Percentiles rank a stretch among this genome's conserved stretches.
phyloP scores from a whole-genome alignment of 208 protist genomes.

The Leishmania tropica region DNA sequence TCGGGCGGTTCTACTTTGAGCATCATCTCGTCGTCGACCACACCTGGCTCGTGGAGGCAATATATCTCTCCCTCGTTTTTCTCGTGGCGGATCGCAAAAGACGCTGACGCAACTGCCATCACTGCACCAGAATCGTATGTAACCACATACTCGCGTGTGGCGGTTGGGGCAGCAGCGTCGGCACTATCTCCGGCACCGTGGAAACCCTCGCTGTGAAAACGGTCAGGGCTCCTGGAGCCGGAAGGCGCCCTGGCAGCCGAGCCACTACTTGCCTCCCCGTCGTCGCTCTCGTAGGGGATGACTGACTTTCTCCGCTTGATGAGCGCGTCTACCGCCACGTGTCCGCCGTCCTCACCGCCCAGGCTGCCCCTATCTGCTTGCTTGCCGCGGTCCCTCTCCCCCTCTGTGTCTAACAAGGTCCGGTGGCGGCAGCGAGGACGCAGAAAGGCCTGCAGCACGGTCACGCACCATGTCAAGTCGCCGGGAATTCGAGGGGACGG shows the following conservation, averaged over 20 bases:
- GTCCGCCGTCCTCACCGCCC: no score
- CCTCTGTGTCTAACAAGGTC: neutral
- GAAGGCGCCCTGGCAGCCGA: neutral
- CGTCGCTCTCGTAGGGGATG: neutral
- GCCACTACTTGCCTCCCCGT: neutral
- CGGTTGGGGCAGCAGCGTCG: neutral
- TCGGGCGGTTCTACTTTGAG: neutral
- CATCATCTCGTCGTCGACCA: neutral
- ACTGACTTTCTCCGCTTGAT: neutral
- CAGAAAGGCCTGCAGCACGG: conserved; percentile 14
- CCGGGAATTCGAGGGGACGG: conserved; percentile 2
- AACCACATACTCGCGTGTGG: neutral
- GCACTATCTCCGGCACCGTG: neutral
- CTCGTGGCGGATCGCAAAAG: neutral
- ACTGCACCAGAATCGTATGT: neutral
- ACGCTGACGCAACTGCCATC: neutral
- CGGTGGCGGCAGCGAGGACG: neutral
- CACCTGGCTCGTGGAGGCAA: neutral
- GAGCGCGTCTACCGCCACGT: neutral
- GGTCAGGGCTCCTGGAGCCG: neutral
- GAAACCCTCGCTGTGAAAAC: neutral
- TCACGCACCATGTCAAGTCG: conserved; percentile 17
- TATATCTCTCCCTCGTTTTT: neutral
- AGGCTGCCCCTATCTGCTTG: no score
- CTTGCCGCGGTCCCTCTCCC: neutral